Percentiles rank a stretch among this genome's conserved stretches.
Conservation (phyloP, 2,329 filamentous ascomycete genomes). For the Spiromastix sp. region DNA sequence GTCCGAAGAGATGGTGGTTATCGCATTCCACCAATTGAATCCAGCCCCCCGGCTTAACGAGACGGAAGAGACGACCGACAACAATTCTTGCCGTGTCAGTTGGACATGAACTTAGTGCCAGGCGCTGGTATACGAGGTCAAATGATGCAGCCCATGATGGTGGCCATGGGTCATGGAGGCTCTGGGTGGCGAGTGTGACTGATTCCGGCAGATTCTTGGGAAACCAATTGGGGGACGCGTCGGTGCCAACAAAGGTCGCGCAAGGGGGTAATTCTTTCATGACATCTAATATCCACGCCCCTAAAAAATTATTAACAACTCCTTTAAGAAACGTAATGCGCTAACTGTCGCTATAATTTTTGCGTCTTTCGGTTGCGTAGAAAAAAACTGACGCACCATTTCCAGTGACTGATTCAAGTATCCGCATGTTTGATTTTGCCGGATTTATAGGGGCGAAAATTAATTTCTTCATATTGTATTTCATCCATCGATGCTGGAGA, state of each 20-base stretch:
- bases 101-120: background rate
- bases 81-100: background rate
- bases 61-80: background rate
- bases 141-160: background rate
- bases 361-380: too few species aligned
- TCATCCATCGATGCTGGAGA: background rate
- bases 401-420: background rate
- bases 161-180: background rate
- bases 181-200: background rate
- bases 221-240: background rate
- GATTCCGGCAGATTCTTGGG: background rate
- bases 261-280: background rate
- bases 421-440: background rate
- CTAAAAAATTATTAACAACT: too few species aligned
- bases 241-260: background rate
- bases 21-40: background rate
- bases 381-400: too few species aligned
- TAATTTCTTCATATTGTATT: background rate
- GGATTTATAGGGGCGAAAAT: background rate
- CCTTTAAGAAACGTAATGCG: too few species aligned
- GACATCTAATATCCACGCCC: background rate
- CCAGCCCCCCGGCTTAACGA: background rate
- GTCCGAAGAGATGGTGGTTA: background rate
- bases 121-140: background rate
- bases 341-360: too few species aligned